phyloP scores from a whole-genome alignment of 495 filamentous ascomycete genomes.

The Tuber brumale region DNA sequence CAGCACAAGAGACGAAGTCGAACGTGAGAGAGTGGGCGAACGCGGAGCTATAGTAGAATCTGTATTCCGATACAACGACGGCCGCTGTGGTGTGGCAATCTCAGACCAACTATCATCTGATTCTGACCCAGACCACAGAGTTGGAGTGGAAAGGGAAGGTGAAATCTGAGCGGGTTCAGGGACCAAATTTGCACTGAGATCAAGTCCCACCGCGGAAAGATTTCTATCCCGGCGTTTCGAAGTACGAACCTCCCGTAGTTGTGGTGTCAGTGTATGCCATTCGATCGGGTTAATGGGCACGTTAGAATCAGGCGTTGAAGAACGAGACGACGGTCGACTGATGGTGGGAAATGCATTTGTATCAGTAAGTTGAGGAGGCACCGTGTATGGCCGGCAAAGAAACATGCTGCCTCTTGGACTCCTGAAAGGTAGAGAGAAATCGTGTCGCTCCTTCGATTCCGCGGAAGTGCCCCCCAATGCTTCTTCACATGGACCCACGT shows the following conservation, averaged over 20 bases:
- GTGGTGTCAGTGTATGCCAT: constrained; percentile 19
- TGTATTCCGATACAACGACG: background rate
- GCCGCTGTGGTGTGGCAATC: constrained; percentile 15
- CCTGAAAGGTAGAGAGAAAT: constrained; percentile 16
- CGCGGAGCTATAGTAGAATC: constrained; percentile 15
- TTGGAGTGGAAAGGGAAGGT: constrained; percentile 28
- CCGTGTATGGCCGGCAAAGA: constrained; percentile 14
- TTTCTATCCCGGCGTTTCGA: constrained; percentile 18
- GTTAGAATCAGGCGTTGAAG: constrained; percentile 24
- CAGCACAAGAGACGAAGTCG: constrained; percentile 32
- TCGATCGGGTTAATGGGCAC: constrained; percentile 14
- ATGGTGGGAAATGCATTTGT: constrained; percentile 21
- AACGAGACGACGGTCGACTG: constrained; percentile 17
- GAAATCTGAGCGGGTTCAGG: constrained; percentile 26
- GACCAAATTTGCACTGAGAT: constrained; percentile 10
- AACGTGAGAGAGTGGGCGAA: constrained; percentile 29
- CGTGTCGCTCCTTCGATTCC: constrained; percentile 27
- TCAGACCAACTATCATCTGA: constrained; percentile 33
- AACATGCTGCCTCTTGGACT: constrained; percentile 20
- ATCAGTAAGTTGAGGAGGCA: constrained; percentile 27
- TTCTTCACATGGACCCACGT: constrained; percentile 1
- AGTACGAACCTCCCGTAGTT: constrained; percentile 14
- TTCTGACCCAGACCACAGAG: constrained; percentile 35
- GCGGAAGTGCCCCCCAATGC: constrained; percentile 2
- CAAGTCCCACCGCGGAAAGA: constrained; percentile 16